Conservation (phyloP, 2,329 filamentous ascomycete genomes). For the Ophiostoma piceae region DNA sequence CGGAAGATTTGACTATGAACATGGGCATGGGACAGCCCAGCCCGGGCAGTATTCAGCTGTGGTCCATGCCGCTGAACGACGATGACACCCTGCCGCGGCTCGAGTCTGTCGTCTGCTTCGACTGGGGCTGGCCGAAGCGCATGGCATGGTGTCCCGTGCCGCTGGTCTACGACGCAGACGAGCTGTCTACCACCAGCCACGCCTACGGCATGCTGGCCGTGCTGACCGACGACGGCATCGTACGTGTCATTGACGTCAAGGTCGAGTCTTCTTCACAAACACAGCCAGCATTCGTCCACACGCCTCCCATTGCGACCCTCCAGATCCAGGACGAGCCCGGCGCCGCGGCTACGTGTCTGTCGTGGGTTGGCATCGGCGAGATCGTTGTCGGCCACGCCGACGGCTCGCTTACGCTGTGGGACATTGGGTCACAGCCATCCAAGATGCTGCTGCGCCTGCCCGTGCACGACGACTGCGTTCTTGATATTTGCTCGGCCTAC, state of each 20-base stretch:
- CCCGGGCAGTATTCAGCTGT: conserved; percentile 48
- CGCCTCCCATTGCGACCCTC: conserved; percentile 43
- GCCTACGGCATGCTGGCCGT: conserved; percentile 44
- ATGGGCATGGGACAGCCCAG: conserved; percentile 29
- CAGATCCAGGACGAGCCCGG: conserved; percentile 43
- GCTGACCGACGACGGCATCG: conserved; percentile 47
- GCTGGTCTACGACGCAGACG: conserved; percentile 30
- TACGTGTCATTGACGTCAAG: conserved; percentile 45
- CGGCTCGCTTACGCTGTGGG: conserved; percentile 54
- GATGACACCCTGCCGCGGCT: conserved; percentile 26
- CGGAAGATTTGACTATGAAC: background rate
- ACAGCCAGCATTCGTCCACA: conserved; percentile 32
- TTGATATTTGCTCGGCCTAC: conserved; percentile 52
- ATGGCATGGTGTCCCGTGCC: conserved; percentile 51
- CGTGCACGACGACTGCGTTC: conserved; percentile 49
- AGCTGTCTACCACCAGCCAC: conserved; percentile 30
- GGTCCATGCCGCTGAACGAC: conserved; percentile 43
- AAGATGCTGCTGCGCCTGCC: conserved; percentile 48
- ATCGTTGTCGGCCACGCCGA: conserved; percentile 53
- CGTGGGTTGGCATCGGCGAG: conserved; percentile 53
- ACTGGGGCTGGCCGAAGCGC: conserved; percentile 47
- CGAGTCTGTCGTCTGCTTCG: conserved; percentile 43
- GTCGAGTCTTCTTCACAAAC: conserved; percentile 31
- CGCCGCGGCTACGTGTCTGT: conserved; percentile 47
- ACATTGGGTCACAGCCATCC: conserved; percentile 32